Conservation (phyloP, 2,329 filamentous ascomycete species). For the Fusarium irregulare region DNA sequence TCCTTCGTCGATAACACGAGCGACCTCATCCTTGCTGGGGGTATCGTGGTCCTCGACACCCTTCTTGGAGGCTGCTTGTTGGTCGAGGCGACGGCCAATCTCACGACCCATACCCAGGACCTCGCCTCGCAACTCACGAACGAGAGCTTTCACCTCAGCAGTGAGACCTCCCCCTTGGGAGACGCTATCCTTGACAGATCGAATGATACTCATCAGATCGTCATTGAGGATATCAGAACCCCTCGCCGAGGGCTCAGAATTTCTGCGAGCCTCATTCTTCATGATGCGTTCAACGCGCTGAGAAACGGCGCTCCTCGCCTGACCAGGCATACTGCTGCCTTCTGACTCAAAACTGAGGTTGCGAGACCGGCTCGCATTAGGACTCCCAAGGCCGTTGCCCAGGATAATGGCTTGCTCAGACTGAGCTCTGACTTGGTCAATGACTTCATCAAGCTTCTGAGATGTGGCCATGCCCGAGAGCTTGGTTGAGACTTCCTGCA, state of each 20-base stretch:
- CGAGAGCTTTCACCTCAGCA: conserved; percentile 89
- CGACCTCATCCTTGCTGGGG: conserved; percentile 75
- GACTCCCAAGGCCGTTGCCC: conserved; percentile 29
- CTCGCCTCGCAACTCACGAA: conserved; percentile 89
- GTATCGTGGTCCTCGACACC: conserved; percentile 60
- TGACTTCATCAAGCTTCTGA: conserved; percentile 74
- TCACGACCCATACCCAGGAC: conserved; percentile 95
- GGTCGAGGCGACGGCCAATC: conserved; percentile 81
- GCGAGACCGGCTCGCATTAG: conserved; percentile 38
- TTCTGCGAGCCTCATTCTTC: conserved; percentile 57
- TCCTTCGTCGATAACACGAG: conserved; percentile 81
- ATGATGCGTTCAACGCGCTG: conserved; percentile 59
- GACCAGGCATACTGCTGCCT: conserved; percentile 51
- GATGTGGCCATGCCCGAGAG: conserved; percentile 71
- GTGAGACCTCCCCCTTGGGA: conserved; percentile 88
- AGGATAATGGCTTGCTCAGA: conserved; percentile 58
- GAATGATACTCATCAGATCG: conserved; percentile 84
- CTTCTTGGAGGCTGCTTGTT: conserved; percentile 69
- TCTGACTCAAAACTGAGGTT: conserved; percentile 58
- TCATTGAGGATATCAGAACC: conserved; percentile 73
- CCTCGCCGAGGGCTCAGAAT: conserved; percentile 56
- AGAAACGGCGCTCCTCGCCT: conserved; percentile 49
- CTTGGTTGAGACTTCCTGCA: conserved; percentile 80
- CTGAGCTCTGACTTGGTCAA: conserved; percentile 69
- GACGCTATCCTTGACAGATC: conserved; percentile 90